These are phyloP conservation scores for Ampelomyces quisqualis DNA, from an alignment of 2,329 filamentous ascomycete genomes.

Conservation along the genomic window DNA sequence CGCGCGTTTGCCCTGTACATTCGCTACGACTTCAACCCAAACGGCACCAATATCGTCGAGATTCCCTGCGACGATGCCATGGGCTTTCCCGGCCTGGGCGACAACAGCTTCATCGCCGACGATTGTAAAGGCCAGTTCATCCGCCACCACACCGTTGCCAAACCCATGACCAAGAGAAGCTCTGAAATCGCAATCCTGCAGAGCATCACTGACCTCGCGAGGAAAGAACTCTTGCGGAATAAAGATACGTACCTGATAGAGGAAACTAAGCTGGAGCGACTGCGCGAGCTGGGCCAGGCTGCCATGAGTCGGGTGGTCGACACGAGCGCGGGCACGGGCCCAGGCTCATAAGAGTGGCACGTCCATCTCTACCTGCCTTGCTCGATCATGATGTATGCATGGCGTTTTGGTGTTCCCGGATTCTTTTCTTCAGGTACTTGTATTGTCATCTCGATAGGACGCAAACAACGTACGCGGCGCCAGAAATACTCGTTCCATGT, in stretches of 20 bases:
- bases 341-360: too few species aligned
- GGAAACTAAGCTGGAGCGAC: too few species aligned
- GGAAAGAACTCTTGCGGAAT: neutral
- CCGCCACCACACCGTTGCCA: neutral
- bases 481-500: too few species aligned
- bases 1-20: constrained; percentile 33
- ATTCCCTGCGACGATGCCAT: neutral
- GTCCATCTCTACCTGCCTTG: too few species aligned
- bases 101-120: neutral
- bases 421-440: too few species aligned
- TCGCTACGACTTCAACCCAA: constrained; percentile 25
- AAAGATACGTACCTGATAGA: neutral
- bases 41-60: constrained; percentile 14
- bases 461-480: too few species aligned
- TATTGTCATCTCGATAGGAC: too few species aligned
- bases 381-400: too few species aligned
- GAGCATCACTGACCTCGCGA: neutral
- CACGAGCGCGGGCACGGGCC: too few species aligned
- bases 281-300: too few species aligned
- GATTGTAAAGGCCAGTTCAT: neutral
- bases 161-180: neutral
- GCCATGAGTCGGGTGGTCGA: too few species aligned
- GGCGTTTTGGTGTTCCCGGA: too few species aligned
- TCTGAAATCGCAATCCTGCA: neutral
- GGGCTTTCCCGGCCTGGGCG: neutral